Percentiles rank a stretch among this genome's conserved stretches.
Evolutionary conservation across 768 basidiomycete species (phyloP).

Genomic region (Suillus tomentosus): DNA sequence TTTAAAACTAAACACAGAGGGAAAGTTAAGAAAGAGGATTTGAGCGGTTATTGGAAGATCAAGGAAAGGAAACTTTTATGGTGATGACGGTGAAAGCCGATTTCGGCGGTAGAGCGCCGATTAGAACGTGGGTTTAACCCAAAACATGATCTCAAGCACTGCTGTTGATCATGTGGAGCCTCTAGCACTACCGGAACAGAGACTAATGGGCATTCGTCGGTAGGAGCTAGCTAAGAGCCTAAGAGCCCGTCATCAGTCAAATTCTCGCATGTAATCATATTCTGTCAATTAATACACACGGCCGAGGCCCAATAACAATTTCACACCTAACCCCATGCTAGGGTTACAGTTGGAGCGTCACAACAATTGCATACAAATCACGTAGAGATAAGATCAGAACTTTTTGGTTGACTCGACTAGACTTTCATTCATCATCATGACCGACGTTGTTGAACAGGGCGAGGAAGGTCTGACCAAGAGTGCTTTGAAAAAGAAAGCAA

Average conservation of each 20-base stretch:
- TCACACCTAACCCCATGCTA: conserved; percentile 25
- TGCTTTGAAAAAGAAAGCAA: conserved; percentile 89
- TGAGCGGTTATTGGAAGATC: conserved; percentile 7
- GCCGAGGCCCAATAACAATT: conserved; percentile 3
- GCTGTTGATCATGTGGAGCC: background rate
- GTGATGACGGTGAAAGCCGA: conserved; percentile 12
- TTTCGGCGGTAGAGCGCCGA: conserved; percentile 23
- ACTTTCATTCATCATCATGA: conserved; percentile 18
- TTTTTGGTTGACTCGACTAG: conserved; percentile 11
- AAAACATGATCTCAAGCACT: conserved; percentile 5
- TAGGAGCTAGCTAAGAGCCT: background rate
- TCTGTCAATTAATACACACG: conserved; percentile 8
- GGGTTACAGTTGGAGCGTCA: conserved; percentile 12
- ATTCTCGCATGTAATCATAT: background rate
- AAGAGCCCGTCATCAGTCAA: background rate
- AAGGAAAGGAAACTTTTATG: conserved; percentile 6
- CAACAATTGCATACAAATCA: conserved; percentile 5
- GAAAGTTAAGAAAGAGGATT: conserved; percentile 22
- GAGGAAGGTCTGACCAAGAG: conserved; percentile 73
- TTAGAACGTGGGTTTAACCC: conserved; percentile 10
- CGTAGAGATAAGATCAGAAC: conserved; percentile 25
- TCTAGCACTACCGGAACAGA: background rate
- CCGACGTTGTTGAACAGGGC: conserved; percentile 16
- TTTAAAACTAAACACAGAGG: conserved; percentile 23
- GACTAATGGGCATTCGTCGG: background rate